Conservation (phyloP, 768 basidiomycete species). For the Rhodotorula diobovata region DNA sequence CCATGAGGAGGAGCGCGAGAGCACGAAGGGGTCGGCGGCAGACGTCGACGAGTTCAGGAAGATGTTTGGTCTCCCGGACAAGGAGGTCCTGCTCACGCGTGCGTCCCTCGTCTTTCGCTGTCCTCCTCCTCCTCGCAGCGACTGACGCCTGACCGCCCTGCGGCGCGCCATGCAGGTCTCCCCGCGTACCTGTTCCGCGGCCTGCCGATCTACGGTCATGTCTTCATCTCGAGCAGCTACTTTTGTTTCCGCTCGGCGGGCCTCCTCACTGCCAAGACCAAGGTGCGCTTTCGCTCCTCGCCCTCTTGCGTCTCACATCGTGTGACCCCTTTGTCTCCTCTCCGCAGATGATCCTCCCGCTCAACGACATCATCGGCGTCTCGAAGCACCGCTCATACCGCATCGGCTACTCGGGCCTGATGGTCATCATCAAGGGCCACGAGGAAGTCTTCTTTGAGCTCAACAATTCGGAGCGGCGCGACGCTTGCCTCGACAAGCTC, state of each 20-base stretch:
- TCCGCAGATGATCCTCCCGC: constrained; percentile 87
- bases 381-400: constrained; percentile 82
- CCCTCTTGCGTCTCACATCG: constrained; percentile 4
- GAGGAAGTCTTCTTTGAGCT: constrained; percentile 99
- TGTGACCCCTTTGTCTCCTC: neutral
- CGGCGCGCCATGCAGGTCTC: constrained; percentile 59
- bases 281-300: constrained; percentile 56
- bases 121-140: neutral
- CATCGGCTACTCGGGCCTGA: constrained; percentile 83
- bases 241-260: constrained; percentile 93
- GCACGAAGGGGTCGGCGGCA: constrained; percentile 53
- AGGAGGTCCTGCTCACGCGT: constrained; percentile 83
- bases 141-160: neutral
- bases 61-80: constrained; percentile 82
- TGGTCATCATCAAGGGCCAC: constrained; percentile 86
- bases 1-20: constrained; percentile 44
- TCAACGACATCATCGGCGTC: constrained; percentile 75
- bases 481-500: constrained; percentile 68
- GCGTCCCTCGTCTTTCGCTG: constrained; percentile 47
- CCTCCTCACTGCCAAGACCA: constrained; percentile 70
- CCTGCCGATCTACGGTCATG: constrained; percentile 78
- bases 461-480: constrained; percentile 68
- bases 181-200: constrained; percentile 84
- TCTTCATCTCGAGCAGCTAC: constrained; percentile 85
- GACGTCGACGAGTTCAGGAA: constrained; percentile 58